phyloP scores from a whole-genome alignment of 2,329 filamentous ascomycete genomes.

The Pestalotiopsis fici region DNA sequence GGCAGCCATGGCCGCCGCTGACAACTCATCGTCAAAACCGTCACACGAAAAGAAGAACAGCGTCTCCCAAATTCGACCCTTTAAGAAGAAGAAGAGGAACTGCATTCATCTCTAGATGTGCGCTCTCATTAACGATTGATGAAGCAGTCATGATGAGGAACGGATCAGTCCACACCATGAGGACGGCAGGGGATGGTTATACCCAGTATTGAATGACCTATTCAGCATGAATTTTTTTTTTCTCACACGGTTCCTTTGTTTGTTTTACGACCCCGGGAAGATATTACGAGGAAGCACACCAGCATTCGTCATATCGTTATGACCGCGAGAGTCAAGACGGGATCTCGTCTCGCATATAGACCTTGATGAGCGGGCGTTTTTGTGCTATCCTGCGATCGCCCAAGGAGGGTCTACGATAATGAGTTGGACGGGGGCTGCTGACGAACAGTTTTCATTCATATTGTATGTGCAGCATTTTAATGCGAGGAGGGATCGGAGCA shows the following conservation, averaged over 20 bases:
- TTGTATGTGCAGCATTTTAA: slow-evolving; percentile 1
- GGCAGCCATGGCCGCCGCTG: slow-evolving; percentile 41
- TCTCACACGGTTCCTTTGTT: slow-evolving; percentile 6
- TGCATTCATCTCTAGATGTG: slow-evolving; percentile 72
- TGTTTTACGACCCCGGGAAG: not conserved
- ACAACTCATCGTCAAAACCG: slow-evolving; percentile 31
- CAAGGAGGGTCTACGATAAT: not conserved
- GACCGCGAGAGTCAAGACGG: not conserved
- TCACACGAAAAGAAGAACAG: slow-evolving; percentile 33
- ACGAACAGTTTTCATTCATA: not conserved
- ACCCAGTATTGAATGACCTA: slow-evolving; percentile 21
- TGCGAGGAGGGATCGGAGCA: not conserved
- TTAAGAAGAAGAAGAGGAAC: slow-evolving; percentile 82
- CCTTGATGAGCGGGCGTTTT: slow-evolving; percentile 1
- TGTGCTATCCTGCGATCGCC: not conserved
- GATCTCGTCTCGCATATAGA: slow-evolving; percentile 11
- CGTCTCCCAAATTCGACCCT: slow-evolving; percentile 44
- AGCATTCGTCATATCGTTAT: slow-evolving; percentile 12
- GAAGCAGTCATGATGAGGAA: slow-evolving; percentile 9
- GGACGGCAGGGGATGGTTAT: not conserved
- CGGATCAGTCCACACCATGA: not conserved
- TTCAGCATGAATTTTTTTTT: slow-evolving; percentile 25
- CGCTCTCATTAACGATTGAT: slow-evolving; percentile 4
- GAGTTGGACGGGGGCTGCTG: not conserved
- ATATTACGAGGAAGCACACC: slow-evolving; percentile 4